Base-by-base conservation (phyloP, 352 stramenopile genomes). In the Plasmopara halstedii region DNA sequence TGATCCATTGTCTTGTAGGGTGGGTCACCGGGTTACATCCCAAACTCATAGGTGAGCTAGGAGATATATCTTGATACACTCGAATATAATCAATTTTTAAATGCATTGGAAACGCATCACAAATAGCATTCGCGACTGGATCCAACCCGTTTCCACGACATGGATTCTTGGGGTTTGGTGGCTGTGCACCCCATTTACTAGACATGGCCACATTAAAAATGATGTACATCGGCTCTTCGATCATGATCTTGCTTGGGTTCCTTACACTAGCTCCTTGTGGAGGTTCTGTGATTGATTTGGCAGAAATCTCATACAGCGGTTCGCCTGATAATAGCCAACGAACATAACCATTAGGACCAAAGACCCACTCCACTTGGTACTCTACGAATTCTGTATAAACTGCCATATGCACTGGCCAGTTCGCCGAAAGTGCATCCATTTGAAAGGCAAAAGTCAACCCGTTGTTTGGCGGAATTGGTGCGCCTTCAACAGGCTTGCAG, bases 121-220 rank as follows among this genome's bases (percentile, higher is more conserved):
- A 90, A 18, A 88, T 84, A 3, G 46, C 47, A 49, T 83, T 83
- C 2, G 51, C 52, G 2, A 70, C 42, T 0, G 64, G 42, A 31
- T 85, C 62, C 15, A 42, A 40, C 10, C 70, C 70, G 19, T 82
- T 63, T 0, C 74, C 73, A 27, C 62, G 67, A 35, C 81, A 93
- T 4, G 62, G 55, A 10, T 71, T 58, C 6, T 67, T 70, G 0
- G 78, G 34, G 50, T 92, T 92, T 18, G 81, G 78, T 2, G 81
- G 81, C 19, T 53, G 73, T 0, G 81, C 56, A 13, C 78, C 77
- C 94, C 93, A 98, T 22, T 86, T 85, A 21, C 63, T 82, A 15
- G 87, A 97, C 41, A 98, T 72, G 6, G 94, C 94, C 18, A 95
- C 96, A 66, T 98, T 98, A 46, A 98, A 80, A 40, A 98, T 83